Conservation (phyloP, 169 alveolate species). For the Plasmodium yoelii region DNA sequence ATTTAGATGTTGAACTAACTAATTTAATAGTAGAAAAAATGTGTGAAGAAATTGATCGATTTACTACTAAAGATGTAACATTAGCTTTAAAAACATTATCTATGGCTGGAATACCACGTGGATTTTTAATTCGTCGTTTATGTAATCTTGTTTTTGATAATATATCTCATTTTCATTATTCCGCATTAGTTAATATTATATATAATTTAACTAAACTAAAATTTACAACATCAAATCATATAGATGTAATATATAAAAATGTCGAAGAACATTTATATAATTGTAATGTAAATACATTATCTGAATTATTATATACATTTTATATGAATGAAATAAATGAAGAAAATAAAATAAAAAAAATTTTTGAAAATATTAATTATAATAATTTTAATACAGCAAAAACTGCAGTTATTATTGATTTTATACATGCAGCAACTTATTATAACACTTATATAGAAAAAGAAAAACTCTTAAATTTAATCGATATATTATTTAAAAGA, state of each 20-base stretch:
- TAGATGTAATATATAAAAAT: constrained; percentile 73
- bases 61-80: constrained; percentile 73
- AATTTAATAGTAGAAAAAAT: constrained; percentile 70
- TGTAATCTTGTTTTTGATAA: constrained; percentile 75
- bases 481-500: constrained; percentile 47
- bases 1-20: constrained; percentile 74
- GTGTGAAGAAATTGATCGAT: constrained; percentile 78
- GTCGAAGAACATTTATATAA: constrained; percentile 72
- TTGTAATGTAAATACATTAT: constrained; percentile 55
- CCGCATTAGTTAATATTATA: constrained; percentile 59
- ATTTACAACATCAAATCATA: constrained; percentile 71
- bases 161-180: constrained; percentile 69
- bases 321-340: constrained; percentile 77
- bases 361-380: constrained; percentile 59
- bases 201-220: constrained; percentile 71
- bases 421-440: constrained; percentile 76
- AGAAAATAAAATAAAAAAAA: constrained; percentile 66
- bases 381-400: constrained; percentile 69
- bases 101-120: constrained; percentile 78
- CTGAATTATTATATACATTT: constrained; percentile 67
- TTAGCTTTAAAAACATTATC: constrained; percentile 72
- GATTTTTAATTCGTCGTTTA: constrained; percentile 68
- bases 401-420: constrained; percentile 72
- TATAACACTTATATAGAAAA: constrained; percentile 42
- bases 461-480: constrained; percentile 46